Evolutionary conservation across 192 early-diverging fungal species (phyloP), one percentile per base, ranked within the genome.

Genomic region (Umbelopsis ramanniana): DNA sequence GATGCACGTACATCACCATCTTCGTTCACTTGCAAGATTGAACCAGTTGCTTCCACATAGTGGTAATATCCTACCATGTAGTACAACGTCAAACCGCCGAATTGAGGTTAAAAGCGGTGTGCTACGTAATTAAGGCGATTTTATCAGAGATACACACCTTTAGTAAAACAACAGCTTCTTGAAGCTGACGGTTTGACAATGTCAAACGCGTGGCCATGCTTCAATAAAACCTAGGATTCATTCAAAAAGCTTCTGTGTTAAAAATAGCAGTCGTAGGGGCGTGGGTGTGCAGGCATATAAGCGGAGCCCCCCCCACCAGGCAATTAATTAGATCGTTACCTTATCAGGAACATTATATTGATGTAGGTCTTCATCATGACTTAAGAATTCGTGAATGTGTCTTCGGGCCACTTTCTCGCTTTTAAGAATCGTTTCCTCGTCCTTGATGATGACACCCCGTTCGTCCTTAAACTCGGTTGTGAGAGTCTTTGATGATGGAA

Each of bases 121-220:
- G 40, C n/a, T 11, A 43, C 45, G 17, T 29, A 38, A 45, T 47
- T 7, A 57, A 73, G 2, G 23, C 24, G 66, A 9, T 72, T 10
- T 68, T 14, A 19, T 60, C 14, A 52, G 33, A 21, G 6, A 45
- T 29, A 7, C 11, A 43, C 63, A 79, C 84, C 89, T 80, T 94
- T 94, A 17, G 93, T 94, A 72, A 94, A 94, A 75, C 93, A 94
- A 70, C 91, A 93, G 22, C 91, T 89, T 40, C 89, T 79, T 46
- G 73, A 81, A 19, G 82, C 83, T 21, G 80, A 74, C 1, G 86
- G 82, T 50, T 89, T 90, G 21, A 94, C 89, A 22, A 93, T 89
- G 78, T 93, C 87, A 82, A 88, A 88, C 11, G 84, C 67, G 6
- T 79, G 55, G 23, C 83, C 82, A 43, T 86, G 82, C 47, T 88